Evolutionary conservation across 495 filamentous ascomycete genomes (phyloP).

Genomic region (Aspergillus egyptiacus): DNA sequence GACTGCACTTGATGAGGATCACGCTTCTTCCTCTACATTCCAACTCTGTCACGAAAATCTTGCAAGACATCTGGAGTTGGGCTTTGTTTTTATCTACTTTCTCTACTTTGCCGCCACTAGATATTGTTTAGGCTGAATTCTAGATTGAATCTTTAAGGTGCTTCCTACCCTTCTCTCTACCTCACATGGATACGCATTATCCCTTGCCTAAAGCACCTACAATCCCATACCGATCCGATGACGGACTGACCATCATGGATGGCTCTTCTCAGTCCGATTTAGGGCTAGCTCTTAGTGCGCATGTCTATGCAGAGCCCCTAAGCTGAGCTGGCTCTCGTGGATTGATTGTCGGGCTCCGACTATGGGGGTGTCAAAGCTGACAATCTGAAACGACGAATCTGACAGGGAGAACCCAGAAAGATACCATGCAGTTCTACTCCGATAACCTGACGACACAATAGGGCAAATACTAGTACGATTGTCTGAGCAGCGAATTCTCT

Average conservation of each 20-base stretch:
- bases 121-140: neutral
- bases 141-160: neutral
- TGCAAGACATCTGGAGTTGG: neutral
- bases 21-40: neutral
- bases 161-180: too few species aligned
- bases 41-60: too few species aligned
- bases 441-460: neutral
- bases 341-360: neutral
- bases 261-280: too few species aligned
- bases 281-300: too few species aligned
- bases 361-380: too few species aligned
- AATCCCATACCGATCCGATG: too few species aligned
- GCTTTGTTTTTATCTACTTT: neutral
- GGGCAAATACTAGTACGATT: neutral
- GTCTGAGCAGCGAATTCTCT: neutral
- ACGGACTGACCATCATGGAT: too few species aligned
- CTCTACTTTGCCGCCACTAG: neutral
- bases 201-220: too few species aligned
- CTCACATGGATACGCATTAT: too few species aligned
- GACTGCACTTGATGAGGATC: too few species aligned
- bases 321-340: neutral
- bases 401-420: neutral
- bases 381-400: too few species aligned
- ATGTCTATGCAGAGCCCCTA: neutral
- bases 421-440: too few species aligned